phyloP scores from a whole-genome alignment of 495 filamentous ascomycete species.

The Penicillium maclennaniae region DNA sequence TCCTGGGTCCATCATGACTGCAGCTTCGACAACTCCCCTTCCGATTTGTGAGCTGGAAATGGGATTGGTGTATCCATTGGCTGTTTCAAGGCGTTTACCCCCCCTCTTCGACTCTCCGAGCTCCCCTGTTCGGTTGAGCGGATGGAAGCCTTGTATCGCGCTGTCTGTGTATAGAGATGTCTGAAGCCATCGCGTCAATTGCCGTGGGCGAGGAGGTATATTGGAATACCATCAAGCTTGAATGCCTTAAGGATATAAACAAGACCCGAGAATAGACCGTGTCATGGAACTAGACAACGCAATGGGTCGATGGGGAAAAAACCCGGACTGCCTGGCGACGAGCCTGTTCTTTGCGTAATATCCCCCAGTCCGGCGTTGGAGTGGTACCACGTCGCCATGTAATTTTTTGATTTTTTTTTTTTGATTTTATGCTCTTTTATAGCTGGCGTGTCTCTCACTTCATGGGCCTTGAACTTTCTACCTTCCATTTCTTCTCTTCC shows the following conservation, averaged over 20 bases:
- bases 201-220: not conserved
- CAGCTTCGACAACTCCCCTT: not conserved
- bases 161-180: not conserved
- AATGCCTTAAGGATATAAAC: not conserved
- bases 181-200: not conserved
- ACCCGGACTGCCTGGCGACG: not conserved
- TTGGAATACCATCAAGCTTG: not conserved
- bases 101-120: too few relatives aligned
- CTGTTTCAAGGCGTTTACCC: too few relatives aligned
- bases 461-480: not conserved
- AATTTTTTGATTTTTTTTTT: not conserved
- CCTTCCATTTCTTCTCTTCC: not conserved
- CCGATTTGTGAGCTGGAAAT: not conserved
- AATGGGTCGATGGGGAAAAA: not conserved
- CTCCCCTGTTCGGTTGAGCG: not conserved
- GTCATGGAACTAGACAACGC: not conserved
- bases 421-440: not conserved
- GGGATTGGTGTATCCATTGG: not conserved
- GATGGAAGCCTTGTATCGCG: not conserved
- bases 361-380: not conserved
- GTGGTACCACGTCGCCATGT: not conserved
- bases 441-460: not conserved
- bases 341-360: not conserved
- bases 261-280: not conserved
- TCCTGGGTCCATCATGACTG: not conserved